A percentile compares a stretch with the other conserved stretches of the same genome.
These are phyloP conservation scores for Centaurea solstitialis DNA, from an alignment of 129 eudicot genomes.

Conservation along the genomic window DNA sequence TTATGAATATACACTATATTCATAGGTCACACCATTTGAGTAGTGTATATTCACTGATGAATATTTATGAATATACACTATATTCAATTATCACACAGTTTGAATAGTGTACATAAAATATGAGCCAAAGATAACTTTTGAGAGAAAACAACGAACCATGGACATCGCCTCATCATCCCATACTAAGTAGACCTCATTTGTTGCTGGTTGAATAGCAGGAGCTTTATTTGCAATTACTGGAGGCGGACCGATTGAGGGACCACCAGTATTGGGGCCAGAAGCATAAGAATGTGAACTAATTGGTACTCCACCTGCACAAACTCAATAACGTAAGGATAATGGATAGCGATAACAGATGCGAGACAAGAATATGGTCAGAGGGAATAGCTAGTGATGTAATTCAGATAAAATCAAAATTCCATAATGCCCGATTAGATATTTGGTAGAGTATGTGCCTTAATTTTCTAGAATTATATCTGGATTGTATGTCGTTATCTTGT, in stretches of 20 bases:
- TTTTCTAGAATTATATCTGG: not conserved
- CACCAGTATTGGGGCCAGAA: slow-evolving; percentile 97
- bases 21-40: too few relatives aligned
- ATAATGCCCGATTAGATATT: not conserved
- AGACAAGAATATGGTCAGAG: not conserved
- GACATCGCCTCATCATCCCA: slow-evolving; percentile 99
- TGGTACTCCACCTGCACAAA: slow-evolving; percentile 43
- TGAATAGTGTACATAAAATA: not conserved
- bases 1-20: not conserved
- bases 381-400: not conserved
- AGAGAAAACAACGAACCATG: slow-evolving; percentile 61
- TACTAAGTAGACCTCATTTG: slow-evolving; percentile 92
- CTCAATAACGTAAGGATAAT: slow-evolving; percentile 4
- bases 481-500: not conserved
- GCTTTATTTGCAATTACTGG: slow-evolving; percentile 93
- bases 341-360: not conserved
- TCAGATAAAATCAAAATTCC: not conserved
- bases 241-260: slow-evolving; percentile 98
- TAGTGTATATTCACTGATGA: not conserved
- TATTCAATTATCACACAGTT: not conserved
- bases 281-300: slow-evolving; percentile 85
- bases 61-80: too few relatives aligned
- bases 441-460: not conserved
- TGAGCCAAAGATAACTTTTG: not conserved
- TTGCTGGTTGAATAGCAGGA: slow-evolving; percentile 74